Base-by-base conservation (phyloP, 2,329 filamentous ascomycete species). In the Metarhizium guizhouense region DNA sequence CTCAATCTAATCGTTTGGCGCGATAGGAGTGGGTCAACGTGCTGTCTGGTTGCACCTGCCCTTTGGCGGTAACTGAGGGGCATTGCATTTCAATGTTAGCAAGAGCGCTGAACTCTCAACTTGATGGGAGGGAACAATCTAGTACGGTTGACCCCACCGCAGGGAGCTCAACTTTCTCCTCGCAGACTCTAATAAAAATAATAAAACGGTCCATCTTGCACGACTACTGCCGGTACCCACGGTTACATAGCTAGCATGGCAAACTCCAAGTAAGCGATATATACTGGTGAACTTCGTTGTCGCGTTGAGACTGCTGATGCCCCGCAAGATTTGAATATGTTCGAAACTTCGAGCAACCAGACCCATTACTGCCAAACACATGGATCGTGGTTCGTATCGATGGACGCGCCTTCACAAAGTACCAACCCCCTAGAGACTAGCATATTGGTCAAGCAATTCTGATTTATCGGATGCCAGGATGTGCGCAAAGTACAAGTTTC, bases 341-440 rank as follows among this genome's bases (percentile, higher is more conserved):
- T 60, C 90, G 89, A 68, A 73, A 77, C 51, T 97, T 97, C 67
- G 94, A 99, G 77, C 88, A 88, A 66, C 75, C 85, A 6, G 91
- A 96, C 67, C 73, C 74, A 50, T 75, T 99, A 45, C 79, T 97
- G 25, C 90, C 86, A 54, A 95, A 95, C 67, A 97, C 93, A 30
- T 99, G 92, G 91, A 87, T 97, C 56, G 90, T 97, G 20, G 85
- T 99, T 55, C 86, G 94, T 58, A 86, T 99, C 65, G 94, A 99
- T 72, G 94, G 94, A 29, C 82, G 93, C 60, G 92, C 91, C 18
- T 99, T 99, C 72, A 94, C 92, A 65, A 96, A 95, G 90, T 95
- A 75, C 16, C 30, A 20, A 11, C 14, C 36, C n/a, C 20, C 13
- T 14, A 13, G 7, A 5, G 3, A 20, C 6, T 7, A 3, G 6